A percentile compares a stretch with the other conserved stretches of the same genome.
Conservation (phyloP, 345 rosid genomes). For the Syzygium grande region DNA sequence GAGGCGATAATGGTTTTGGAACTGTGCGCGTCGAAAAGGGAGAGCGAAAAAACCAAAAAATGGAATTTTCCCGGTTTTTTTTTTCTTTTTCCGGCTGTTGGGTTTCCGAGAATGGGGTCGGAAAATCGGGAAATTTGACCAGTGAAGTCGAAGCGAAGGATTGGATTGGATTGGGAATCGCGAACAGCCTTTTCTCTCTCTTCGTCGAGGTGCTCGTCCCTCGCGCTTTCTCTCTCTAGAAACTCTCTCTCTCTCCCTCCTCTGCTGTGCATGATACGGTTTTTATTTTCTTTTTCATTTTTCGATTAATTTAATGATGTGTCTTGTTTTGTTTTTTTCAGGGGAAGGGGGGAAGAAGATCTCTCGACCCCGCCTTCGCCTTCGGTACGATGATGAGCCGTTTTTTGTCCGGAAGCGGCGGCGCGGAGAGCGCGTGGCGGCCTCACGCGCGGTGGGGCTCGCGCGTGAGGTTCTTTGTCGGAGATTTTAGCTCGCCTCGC, state of each 20-base stretch:
- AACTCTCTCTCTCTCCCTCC: neutral
- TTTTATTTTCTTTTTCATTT: neutral
- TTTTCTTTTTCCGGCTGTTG: neutral
- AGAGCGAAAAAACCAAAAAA: neutral
- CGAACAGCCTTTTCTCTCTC: neutral
- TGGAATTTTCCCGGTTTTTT: neutral
- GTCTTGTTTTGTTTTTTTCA: neutral
- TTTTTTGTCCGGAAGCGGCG: neutral
- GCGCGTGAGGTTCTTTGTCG: neutral
- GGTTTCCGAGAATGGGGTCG: neutral
- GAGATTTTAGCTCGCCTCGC: no score
- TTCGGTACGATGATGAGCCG: neutral
- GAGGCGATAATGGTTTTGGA: neutral
- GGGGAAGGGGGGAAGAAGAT: neutral
- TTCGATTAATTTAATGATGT: neutral
- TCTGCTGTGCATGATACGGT: neutral
- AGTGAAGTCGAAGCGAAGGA: slow-evolving; percentile 8
- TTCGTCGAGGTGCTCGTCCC: neutral
- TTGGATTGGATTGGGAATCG: neutral
- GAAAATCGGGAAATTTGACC: neutral
- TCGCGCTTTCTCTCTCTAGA: neutral
- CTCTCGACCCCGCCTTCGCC: neutral
- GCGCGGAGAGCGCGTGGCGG: neutral
- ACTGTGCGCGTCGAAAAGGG: neutral
- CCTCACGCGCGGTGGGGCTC: neutral